A percentile compares a stretch with the other conserved stretches of the same genome.
These are phyloP conservation scores for Chaetomium sp. DNA, from an alignment of 2,329 filamentous ascomycete species.

Conservation along the genomic window DNA sequence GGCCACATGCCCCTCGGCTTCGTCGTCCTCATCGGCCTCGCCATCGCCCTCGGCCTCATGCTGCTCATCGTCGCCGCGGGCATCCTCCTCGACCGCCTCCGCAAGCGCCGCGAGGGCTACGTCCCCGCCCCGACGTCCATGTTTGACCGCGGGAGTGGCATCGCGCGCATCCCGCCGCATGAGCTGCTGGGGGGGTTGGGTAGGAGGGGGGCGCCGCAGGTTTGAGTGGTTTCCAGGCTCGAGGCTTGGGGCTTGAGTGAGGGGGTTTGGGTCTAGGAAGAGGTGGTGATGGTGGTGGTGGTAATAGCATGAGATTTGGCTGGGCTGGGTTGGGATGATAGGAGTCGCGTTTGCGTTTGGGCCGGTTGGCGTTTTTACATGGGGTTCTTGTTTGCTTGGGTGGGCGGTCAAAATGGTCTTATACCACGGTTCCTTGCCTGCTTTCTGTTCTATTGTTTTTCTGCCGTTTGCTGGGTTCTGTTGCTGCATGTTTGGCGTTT, in stretches of 20 bases:
- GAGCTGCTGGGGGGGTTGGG: conserved; percentile 60
- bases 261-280: too few relatives aligned
- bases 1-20: conserved; percentile 70
- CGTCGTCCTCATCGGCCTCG: conserved; percentile 78
- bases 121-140: conserved; percentile 71
- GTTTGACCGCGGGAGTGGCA: conserved; percentile 61
- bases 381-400: not conserved
- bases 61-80: conserved; percentile 76
- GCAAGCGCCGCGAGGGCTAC: conserved; percentile 79
- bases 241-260: too few relatives aligned
- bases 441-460: not conserved
- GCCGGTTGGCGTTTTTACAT: conserved; percentile 6
- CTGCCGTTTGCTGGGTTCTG: not conserved
- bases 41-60: conserved; percentile 74
- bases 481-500: conserved; percentile 10
- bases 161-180: conserved; percentile 62
- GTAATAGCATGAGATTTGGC: not conserved
- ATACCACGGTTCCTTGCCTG: conserved; percentile 9
- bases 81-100: conserved; percentile 72
- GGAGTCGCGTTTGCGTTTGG: not conserved
- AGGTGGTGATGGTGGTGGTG: not conserved
- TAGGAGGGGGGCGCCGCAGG: conserved; percentile 53
- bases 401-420: conserved; percentile 15
- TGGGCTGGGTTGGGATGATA: not conserved
- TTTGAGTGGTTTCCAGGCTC: too few relatives aligned